A percentile compares a stretch with the other conserved stretches of the same genome.
These are phyloP conservation scores for Arabidopsis thaliana DNA, from an alignment of 345 rosid species.

Conservation along the genomic window DNA sequence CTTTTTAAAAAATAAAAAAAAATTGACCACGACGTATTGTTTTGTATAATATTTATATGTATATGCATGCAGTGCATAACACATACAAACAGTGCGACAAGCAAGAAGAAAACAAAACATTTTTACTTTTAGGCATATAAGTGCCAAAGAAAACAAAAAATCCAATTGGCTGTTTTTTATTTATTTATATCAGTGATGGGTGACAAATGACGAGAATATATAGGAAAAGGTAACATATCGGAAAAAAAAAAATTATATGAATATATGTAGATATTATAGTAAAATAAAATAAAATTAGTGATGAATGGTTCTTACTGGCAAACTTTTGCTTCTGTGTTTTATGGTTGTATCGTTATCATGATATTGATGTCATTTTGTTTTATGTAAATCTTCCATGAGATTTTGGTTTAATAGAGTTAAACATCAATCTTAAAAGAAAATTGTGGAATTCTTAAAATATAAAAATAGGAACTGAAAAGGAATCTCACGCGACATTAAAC, in stretches of 20 bases:
- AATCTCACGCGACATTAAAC: background rate
- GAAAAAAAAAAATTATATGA: background rate
- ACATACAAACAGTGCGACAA: constrained; percentile 36
- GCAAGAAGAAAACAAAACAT: constrained; percentile 33
- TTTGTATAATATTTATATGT: background rate
- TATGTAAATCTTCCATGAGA: background rate
- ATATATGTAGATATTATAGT: no score
- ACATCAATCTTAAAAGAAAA: background rate
- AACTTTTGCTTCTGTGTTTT: background rate
- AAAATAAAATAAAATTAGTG: background rate
- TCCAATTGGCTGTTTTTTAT: constrained; percentile 12
- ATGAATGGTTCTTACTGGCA: background rate
- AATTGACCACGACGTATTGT: background rate
- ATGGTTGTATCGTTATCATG: background rate
- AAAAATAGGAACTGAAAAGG: background rate
- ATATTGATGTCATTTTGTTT: background rate
- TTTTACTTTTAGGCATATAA: constrained; percentile 35
- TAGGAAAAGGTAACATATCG: background rate
- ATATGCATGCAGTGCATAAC: constrained; percentile 28
- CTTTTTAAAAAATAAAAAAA: no score
- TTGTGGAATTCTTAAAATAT: background rate
- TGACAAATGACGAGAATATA: constrained; percentile 26
- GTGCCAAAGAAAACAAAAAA: constrained; percentile 24
- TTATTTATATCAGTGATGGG: constrained; percentile 28
- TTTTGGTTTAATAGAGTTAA: background rate